Evolutionary conservation across 495 filamentous ascomycete species (phyloP), one percentile per base, ranked within the genome.

Genomic region (Rusavskia elegans): DNA sequence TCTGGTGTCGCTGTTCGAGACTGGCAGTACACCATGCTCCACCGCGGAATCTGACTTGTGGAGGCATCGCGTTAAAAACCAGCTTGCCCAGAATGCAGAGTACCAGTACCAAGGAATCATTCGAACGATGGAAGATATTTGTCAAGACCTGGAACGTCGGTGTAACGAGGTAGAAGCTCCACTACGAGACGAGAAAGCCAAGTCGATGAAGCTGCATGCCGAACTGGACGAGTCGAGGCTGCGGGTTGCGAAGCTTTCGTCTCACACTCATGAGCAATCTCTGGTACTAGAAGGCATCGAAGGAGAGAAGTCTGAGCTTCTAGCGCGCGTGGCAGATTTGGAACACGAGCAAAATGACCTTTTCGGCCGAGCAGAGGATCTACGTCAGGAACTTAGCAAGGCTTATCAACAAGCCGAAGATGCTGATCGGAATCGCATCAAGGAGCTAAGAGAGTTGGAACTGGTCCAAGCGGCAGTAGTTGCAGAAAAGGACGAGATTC

Each of bases 131-230:
- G 70, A 71, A 40, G 65, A 71, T 16, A 64, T 72, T 17, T 81
- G 77, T 55, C 65, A 67, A 17, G 75, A 81, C 44, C 65, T 81
- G 5, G 78, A 82, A 52, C 63, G 64, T 45, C 69, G 78, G 17
- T 80, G 77, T 51, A 62, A 66, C 13, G 64, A 67, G 29, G 62
- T 68, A 2, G 77, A 80, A 60, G 62, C 57, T 13, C 77, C 77
- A 5, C 56, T 79, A 8, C 65, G 64, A 17, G 61, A 60, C 14
- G 70, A 71, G 36, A 66, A 70, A 54, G 57, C 67, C 55, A 67
- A 73, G 46, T 63, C 72, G 13, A 61, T 71, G 21, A 61, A 63
- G n/a, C 41, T 70, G 0, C 59, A 59, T 20, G 17, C 32, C n/a
- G n/a, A 45, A 16, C 14, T 64, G 14, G 56, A 68, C 42, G 19